Percentiles rank a stretch among this genome's conserved stretches.
These are phyloP conservation scores for Psilocybe sp. DNA, from an alignment of 768 basidiomycete genomes.

Conservation along the genomic window DNA sequence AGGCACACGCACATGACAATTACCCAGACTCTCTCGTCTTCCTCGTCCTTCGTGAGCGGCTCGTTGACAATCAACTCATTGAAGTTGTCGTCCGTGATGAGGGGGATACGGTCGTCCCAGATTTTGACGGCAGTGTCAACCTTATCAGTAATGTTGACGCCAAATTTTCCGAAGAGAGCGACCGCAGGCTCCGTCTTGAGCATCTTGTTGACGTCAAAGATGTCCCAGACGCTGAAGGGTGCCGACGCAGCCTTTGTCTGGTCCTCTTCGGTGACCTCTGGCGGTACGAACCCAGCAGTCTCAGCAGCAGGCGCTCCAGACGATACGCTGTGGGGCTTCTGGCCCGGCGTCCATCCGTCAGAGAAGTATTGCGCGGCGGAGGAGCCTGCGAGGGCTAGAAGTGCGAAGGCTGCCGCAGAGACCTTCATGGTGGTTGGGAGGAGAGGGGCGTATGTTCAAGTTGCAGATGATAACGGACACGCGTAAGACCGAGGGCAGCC, in stretches of 20 bases:
- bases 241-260: constrained; percentile 19
- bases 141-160: constrained; percentile 70
- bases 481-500: background rate
- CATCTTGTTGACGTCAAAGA: constrained; percentile 37
- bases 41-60: constrained; percentile 58
- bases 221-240: constrained; percentile 24
- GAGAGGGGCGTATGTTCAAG: constrained; percentile 15
- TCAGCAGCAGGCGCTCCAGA: constrained; percentile 9
- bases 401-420: constrained; percentile 28
- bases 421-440: constrained; percentile 49
- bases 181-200: constrained; percentile 55
- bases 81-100: constrained; percentile 84
- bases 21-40: constrained; percentile 71
- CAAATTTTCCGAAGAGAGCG: constrained; percentile 51
- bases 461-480: too few species aligned
- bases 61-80: constrained; percentile 72
- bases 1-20: constrained; percentile 63
- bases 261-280: constrained; percentile 12
- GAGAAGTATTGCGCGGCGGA: constrained; percentile 74
- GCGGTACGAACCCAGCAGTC: constrained; percentile 18
- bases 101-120: constrained; percentile 74
- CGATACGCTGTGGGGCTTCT: constrained; percentile 35
- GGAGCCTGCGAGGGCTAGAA: constrained; percentile 34
- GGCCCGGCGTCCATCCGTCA: constrained; percentile 77
- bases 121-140: constrained; percentile 33